phyloP scores from a whole-genome alignment of 805 yeast genomes.

The Scheffersomyces lignosus region DNA sequence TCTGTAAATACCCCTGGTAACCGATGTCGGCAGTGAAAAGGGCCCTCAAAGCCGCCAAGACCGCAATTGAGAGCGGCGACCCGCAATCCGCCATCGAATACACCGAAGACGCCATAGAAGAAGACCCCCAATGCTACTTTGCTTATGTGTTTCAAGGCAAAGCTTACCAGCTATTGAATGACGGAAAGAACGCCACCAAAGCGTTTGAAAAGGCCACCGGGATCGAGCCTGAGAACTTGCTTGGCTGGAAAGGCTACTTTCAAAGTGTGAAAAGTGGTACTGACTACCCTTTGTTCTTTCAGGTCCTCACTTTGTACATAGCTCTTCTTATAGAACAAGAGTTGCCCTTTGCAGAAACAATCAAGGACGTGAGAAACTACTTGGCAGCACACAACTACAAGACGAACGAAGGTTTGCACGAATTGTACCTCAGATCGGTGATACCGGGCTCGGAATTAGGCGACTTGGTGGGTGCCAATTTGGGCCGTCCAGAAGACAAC shows the following conservation, averaged over 20 bases:
- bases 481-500: constrained; percentile 49
- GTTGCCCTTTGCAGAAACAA: constrained; percentile 48
- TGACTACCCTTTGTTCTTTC: constrained; percentile 47
- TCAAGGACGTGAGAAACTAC: constrained; percentile 48
- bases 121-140: constrained; percentile 58
- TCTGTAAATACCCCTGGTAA: no score
- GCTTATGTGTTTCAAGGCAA: constrained; percentile 77
- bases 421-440: constrained; percentile 48
- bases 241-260: constrained; percentile 83
- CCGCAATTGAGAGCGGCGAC: constrained; percentile 54
- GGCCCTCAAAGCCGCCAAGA: constrained; percentile 40
- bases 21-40: constrained; percentile 26
- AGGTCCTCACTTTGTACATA: constrained; percentile 45
- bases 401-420: constrained; percentile 33
- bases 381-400: constrained; percentile 35
- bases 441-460: constrained; percentile 60
- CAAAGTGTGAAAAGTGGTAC: constrained; percentile 40
- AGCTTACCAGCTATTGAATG: constrained; percentile 49
- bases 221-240: constrained; percentile 49
- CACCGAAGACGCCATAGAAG: constrained; percentile 53
- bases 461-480: constrained; percentile 45
- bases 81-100: constrained; percentile 61
- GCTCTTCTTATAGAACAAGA: constrained; percentile 42
- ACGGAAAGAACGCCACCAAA: constrained; percentile 37
- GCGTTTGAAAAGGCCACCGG: constrained; percentile 51